phyloP scores from a whole-genome alignment of 345 rosid genomes.

The Eucalyptus erythrocorys region DNA sequence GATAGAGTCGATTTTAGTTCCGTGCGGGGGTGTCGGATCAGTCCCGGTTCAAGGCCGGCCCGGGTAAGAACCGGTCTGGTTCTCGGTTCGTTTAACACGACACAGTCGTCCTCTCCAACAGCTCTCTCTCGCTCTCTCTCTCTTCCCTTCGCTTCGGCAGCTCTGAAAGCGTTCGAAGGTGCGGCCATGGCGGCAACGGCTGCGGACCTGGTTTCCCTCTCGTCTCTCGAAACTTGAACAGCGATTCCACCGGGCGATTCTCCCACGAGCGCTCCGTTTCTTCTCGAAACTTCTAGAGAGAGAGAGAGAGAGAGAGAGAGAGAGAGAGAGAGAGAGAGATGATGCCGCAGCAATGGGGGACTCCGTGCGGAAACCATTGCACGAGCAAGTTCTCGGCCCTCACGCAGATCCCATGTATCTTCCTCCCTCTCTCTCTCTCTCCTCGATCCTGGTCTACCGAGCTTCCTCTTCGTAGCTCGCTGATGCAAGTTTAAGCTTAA shows the following conservation, averaged over 20 bases:
- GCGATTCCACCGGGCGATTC: background rate
- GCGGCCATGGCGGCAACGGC: background rate
- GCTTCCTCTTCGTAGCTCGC: background rate
- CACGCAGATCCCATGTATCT: slow-evolving; percentile 74
- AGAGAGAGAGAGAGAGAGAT: slow-evolving; percentile 8
- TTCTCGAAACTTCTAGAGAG: background rate
- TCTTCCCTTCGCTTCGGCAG: background rate
- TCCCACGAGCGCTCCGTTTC: background rate
- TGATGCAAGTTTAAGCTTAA: background rate
- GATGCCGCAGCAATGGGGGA: slow-evolving; percentile 77
- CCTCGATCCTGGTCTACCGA: background rate
- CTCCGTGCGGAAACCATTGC: slow-evolving; percentile 76
- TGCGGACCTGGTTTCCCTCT: background rate
- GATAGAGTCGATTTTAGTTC: background rate
- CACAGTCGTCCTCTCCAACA: background rate
- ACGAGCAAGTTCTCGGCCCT: slow-evolving; percentile 76
- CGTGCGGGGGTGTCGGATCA: background rate
- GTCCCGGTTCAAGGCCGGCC: background rate
- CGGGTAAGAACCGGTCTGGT: background rate
- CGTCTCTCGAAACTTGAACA: background rate
- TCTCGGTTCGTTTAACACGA: background rate
- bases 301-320: background rate
- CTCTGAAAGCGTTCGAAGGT: background rate
- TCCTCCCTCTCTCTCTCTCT: background rate
- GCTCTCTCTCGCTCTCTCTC: background rate